Evolutionary conservation across 176 grass and related monocot genomes (phyloP).

Genomic region (Triticum aestivum): DNA sequence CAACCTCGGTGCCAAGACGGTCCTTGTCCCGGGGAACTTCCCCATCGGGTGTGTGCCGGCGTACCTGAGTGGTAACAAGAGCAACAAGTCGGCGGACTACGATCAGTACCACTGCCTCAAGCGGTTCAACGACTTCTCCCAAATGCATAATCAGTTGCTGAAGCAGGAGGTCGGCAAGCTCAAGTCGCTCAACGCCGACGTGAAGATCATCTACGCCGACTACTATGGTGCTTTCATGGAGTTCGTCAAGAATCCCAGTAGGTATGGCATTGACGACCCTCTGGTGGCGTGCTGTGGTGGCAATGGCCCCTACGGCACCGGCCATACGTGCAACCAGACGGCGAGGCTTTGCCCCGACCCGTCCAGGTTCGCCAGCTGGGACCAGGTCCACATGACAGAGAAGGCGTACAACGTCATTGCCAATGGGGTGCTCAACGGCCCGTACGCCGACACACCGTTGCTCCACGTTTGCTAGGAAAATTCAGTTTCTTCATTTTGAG

Average conservation of each 20-base stretch:
- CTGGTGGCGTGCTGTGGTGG: slow-evolving; percentile 40
- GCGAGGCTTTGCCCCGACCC: slow-evolving; percentile 26
- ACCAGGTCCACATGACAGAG: slow-evolving; percentile 45
- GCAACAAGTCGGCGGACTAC: neutral
- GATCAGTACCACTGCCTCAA: slow-evolving; percentile 35
- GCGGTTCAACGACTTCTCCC: slow-evolving; percentile 40
- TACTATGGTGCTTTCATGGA: slow-evolving; percentile 40
- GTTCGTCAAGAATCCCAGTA: neutral
- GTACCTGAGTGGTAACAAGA: slow-evolving; percentile 19
- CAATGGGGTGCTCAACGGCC: slow-evolving; percentile 27
- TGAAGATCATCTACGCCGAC: slow-evolving; percentile 49
- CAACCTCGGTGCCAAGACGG: slow-evolving; percentile 28
- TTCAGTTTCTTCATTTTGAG: neutral
- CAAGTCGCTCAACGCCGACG: slow-evolving; percentile 15
- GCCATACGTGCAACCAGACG: neutral
- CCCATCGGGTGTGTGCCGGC: slow-evolving; percentile 38
- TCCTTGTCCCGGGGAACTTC: slow-evolving; percentile 48
- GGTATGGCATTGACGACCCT: slow-evolving; percentile 26
- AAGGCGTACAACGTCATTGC: slow-evolving; percentile 33
- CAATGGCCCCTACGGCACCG: neutral
- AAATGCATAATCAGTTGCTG: slow-evolving; percentile 39
- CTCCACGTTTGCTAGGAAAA: neutral
- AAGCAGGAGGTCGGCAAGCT: neutral
- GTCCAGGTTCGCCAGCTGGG: slow-evolving; percentile 35
- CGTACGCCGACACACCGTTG: slow-evolving; percentile 28